These are phyloP conservation scores for Puccinia hordei DNA, from an alignment of 1,284 basidiomycete species.

Conservation along the genomic window DNA sequence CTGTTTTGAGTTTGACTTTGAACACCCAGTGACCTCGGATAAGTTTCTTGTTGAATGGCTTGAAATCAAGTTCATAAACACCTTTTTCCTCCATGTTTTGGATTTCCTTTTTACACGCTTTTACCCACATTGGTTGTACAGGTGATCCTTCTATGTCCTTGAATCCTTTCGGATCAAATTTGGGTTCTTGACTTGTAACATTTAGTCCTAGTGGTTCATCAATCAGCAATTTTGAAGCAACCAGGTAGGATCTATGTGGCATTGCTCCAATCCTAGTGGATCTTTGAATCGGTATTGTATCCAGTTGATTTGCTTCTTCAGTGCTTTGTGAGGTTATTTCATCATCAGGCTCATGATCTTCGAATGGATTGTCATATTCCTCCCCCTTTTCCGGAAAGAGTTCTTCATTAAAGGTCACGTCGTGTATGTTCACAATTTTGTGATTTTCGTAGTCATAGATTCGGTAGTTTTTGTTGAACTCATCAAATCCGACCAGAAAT, in stretches of 20 bases:
- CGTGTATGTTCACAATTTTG: background rate
- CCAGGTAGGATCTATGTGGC: background rate
- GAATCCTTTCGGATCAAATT: background rate
- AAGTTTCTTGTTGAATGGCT: background rate
- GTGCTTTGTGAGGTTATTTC: background rate
- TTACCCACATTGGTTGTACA: background rate
- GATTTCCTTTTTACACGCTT: background rate
- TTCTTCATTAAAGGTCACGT: constrained; percentile 8
- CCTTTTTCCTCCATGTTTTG: background rate
- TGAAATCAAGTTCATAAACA: background rate
- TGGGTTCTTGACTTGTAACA: background rate
- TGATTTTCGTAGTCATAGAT: background rate
- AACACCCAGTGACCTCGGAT: background rate
- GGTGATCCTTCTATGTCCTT: background rate
- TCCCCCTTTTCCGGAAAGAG: background rate
- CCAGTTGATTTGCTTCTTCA: too few relatives aligned
- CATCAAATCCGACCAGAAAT: constrained; percentile 3
- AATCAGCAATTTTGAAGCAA: background rate
- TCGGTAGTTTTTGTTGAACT: background rate
- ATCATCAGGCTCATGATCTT: background rate
- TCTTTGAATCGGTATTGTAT: background rate
- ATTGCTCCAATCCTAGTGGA: background rate
- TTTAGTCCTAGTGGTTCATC: background rate
- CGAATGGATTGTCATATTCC: background rate
- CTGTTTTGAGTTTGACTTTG: background rate